Base-by-base conservation (phyloP, 306 rosid genomes). In the Quercus alba region DNA sequence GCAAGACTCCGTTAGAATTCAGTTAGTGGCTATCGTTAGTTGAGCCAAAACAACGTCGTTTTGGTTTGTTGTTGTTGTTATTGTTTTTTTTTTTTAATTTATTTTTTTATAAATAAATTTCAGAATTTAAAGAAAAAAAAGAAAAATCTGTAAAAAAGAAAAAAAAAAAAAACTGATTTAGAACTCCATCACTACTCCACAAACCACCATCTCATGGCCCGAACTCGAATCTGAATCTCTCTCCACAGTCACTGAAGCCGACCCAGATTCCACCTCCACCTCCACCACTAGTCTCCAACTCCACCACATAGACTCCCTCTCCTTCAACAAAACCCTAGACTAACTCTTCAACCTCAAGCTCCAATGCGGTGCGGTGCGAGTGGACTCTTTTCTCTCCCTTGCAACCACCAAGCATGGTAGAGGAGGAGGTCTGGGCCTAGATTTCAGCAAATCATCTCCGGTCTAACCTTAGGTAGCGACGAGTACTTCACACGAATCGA, bases 401-500 rank as follows among this genome's bases (percentile, higher is more conserved):
- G 76, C 82, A 35, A 35, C 87, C 0, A 3, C 84, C 57, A 56
- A 5, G 3, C 83, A 83, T 83, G 3, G 23, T n/a, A 51, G 70
- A 44, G 76, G 10, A 2, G 73, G 64, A 52, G 72, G 6, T 18
- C 54, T 4, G 82, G 92, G 0, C 70, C 81, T 21, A 55, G 88
- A 82, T 6, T 90, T 94, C 83, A 91, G 92, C 72, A 88, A 19
- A 77, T 94, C 44, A 63, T 88, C 31, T 94, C 98, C 1, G 97
- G 97, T 1, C 91, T 92, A 5, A 76, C 94, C 0, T 97, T 90
- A 75, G 97, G 98, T 0, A 92, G 97, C 46, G 98, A 97, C 52
- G 97, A 94, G 81, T 94, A 94, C 85, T 94, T 94, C 95, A 94
- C 98, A 14, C 91, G 98, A 70, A 68, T 94, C 2, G 97, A 97